phyloP scores from a whole-genome alignment of 2,329 filamentous ascomycete genomes.

The Rhinocladiella mackenziei region DNA sequence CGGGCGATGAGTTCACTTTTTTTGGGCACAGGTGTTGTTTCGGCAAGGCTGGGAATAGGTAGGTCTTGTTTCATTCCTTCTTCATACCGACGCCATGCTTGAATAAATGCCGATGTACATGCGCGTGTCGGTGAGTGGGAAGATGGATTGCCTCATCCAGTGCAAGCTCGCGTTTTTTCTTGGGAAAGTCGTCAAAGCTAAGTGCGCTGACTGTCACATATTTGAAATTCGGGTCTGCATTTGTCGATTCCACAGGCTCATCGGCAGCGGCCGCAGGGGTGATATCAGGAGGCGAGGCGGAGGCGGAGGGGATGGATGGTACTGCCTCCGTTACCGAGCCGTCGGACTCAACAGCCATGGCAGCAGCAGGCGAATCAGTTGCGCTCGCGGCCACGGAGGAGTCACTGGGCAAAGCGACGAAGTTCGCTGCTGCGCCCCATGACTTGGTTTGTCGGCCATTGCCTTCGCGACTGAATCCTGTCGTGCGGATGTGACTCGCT shows the following conservation, averaged over 20 bases:
- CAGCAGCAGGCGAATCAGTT: neutral
- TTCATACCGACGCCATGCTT: slow-evolving; percentile 1
- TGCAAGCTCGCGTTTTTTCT: neutral
- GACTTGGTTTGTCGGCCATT: slow-evolving; percentile 8
- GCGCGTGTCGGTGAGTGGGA: slow-evolving; percentile 1
- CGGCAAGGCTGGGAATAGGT: no score
- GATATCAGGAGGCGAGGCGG: no score
- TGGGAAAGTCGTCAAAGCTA: slow-evolving; percentile 2
- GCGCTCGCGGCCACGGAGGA: neutral
- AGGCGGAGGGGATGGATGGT: no score
- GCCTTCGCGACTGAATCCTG: slow-evolving; percentile 8
- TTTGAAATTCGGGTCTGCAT: slow-evolving; percentile 1
- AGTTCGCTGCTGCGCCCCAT: slow-evolving; percentile 9
- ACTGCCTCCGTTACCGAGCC: neutral
- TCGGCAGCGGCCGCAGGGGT: neutral
- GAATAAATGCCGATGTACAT: slow-evolving; percentile 14
- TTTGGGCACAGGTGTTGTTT: no score
- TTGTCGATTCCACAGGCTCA: neutral
- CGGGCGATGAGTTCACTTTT: no score
- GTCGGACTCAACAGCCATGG: neutral
- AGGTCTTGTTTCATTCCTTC: neutral
- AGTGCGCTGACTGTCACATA: slow-evolving; percentile 12
- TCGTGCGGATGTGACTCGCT: slow-evolving; percentile 1
- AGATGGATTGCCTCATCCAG: no score
- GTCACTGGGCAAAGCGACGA: slow-evolving; percentile 3